Conservation (phyloP, 306 rosid species). For the Betula pendula region DNA sequence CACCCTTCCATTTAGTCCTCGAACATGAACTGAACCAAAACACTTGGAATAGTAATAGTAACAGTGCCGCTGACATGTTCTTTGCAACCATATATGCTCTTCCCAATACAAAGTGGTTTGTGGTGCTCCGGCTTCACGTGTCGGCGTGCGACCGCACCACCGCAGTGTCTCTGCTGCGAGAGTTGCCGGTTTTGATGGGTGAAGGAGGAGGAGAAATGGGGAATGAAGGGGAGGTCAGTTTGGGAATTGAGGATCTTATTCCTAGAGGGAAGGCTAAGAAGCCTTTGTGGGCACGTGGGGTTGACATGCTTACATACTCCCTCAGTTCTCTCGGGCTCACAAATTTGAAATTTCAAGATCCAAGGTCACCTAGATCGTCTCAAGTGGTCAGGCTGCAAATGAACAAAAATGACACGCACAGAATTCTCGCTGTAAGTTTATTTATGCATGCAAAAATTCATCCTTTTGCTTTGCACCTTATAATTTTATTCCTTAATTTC, state of each 20-base stretch:
- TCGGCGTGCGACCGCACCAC: constrained; percentile 63
- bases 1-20: constrained; percentile 46
- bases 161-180: constrained; percentile 45
- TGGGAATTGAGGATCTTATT: constrained; percentile 53
- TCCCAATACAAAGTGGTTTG: constrained; percentile 26
- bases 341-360: constrained; percentile 50
- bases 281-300: constrained; percentile 47
- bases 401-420: constrained; percentile 34
- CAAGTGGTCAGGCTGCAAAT: constrained; percentile 54
- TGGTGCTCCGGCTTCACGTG: constrained; percentile 47
- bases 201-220: neutral
- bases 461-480: neutral
- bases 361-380: constrained; percentile 32
- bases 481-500: no score
- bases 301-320: constrained; percentile 56
- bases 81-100: constrained; percentile 39
- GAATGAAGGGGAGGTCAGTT: constrained; percentile 12
- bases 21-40: constrained; percentile 54
- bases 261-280: constrained; percentile 38
- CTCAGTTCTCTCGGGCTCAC: constrained; percentile 45
- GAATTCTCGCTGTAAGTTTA: constrained; percentile 42
- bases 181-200: constrained; percentile 31
- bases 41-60: constrained; percentile 23
- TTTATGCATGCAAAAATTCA: neutral
- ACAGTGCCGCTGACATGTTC: constrained; percentile 28